phyloP scores from a whole-genome alignment of 352 stramenopile genomes.

The Globisporangium iwayamae region DNA sequence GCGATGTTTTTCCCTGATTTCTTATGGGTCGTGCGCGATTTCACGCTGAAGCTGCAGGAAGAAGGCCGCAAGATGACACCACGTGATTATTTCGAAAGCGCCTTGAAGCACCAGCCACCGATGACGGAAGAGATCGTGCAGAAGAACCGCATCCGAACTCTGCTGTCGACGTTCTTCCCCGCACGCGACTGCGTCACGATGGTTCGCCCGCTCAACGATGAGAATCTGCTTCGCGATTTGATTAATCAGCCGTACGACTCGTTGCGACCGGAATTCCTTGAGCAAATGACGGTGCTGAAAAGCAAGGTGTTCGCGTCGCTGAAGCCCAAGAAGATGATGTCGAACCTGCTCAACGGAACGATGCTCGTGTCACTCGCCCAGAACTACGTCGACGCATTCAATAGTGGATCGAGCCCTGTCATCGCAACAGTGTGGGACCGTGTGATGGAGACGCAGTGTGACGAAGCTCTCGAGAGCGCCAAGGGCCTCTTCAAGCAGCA shows the following conservation, averaged over 20 bases:
- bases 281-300: conserved; percentile 59
- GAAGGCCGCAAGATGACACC: conserved; percentile 50
- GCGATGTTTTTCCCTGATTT: conserved; percentile 68
- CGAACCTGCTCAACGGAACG: conserved; percentile 49
- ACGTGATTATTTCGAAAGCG: conserved; percentile 71
- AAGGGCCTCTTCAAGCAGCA: conserved; percentile 39
- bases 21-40: conserved; percentile 78
- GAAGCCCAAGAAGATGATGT: conserved; percentile 64
- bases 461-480: conserved; percentile 52
- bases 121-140: conserved; percentile 44
- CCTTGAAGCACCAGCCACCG: conserved; percentile 52
- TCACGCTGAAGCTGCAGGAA: conserved; percentile 64
- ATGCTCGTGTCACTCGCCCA: conserved; percentile 70
- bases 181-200: conserved; percentile 74
- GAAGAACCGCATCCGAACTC: conserved; percentile 59
- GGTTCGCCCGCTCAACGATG: conserved; percentile 69
- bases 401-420: conserved; percentile 61
- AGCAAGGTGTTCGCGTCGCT: conserved; percentile 49
- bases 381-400: conserved; percentile 68
- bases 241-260: conserved; percentile 53
- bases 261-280: conserved; percentile 54
- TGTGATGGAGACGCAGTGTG: conserved; percentile 68
- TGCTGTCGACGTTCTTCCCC: conserved; percentile 71
- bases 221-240: conserved; percentile 48
- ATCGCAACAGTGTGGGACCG: conserved; percentile 83